A percentile compares a stretch with the other conserved stretches of the same genome.
phyloP scores from a whole-genome alignment of 2,329 filamentous ascomycete species.

The Cladosporium sp. region DNA sequence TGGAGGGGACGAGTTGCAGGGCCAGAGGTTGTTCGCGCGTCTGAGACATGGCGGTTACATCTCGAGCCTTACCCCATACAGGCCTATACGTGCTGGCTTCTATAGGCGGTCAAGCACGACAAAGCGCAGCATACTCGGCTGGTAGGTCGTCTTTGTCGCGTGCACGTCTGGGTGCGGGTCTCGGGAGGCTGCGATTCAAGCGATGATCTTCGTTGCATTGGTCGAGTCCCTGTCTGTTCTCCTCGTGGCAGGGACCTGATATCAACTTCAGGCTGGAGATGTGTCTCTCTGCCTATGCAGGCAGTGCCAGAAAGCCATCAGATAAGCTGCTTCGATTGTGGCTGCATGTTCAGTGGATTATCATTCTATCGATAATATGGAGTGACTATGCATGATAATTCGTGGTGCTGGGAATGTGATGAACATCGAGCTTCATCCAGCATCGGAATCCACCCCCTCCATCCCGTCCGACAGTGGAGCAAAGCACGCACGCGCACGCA shows the following conservation, averaged over 20 bases:
- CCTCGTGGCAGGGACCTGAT: constrained; percentile 1
- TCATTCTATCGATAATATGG: too few relatives aligned
- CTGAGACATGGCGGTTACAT: constrained; percentile 6
- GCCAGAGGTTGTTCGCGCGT: constrained; percentile 1
- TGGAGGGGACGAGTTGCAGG: neutral
- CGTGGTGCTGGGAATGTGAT: neutral
- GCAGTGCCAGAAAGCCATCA: neutral
- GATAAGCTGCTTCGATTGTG: too few relatives aligned
- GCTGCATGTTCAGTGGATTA: too few relatives aligned
- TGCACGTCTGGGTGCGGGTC: neutral
- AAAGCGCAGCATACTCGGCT: neutral
- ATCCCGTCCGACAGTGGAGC: neutral
- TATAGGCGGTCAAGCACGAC: constrained; percentile 8
- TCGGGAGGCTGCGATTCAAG: neutral
- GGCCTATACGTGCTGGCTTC: neutral
- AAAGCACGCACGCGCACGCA: neutral
- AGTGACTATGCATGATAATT: neutral
- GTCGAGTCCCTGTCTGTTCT: neutral
- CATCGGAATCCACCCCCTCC: neutral
- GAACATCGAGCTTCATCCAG: neutral
- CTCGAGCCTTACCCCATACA: neutral
- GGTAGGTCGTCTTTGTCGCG: constrained; percentile 3
- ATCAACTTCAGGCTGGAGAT: neutral
- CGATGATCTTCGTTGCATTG: neutral
- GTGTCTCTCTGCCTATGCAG: neutral